phyloP scores from a whole-genome alignment of 345 rosid genomes.

The Eucalyptus globulus region DNA sequence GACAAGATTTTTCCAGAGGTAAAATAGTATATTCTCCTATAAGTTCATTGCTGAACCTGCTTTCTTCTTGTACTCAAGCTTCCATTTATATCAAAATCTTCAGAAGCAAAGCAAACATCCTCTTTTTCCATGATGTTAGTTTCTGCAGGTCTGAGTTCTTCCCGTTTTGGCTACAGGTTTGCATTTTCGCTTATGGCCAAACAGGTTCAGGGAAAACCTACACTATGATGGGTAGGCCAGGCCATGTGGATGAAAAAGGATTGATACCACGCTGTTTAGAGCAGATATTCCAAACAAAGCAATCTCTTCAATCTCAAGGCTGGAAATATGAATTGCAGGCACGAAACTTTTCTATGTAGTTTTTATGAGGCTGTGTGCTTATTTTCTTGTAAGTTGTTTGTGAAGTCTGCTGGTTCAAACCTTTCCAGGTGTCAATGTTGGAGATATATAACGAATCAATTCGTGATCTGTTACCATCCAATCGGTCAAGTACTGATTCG shows the following conservation, averaged over 20 bases:
- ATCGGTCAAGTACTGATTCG: conserved; percentile 27
- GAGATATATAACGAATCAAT: conserved; percentile 95
- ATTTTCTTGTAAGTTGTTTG: not conserved
- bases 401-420: not conserved
- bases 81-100: not conserved
- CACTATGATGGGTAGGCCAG: conserved; percentile 98
- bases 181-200: conserved; percentile 98
- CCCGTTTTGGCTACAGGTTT: conserved; percentile 32
- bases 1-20: not conserved
- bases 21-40: not conserved
- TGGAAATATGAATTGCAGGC: conserved; percentile 99
- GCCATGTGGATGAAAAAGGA: conserved; percentile 56
- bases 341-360: not conserved
- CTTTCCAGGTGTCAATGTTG: conserved; percentile 82
- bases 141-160: not conserved
- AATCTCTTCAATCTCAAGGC: conserved; percentile 76
- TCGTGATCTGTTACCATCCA: conserved; percentile 65
- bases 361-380: not conserved
- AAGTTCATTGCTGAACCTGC: not conserved
- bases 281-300: conserved; percentile 87
- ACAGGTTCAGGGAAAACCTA: conserved; percentile 97
- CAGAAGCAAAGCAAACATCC: not conserved
- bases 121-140: not conserved
- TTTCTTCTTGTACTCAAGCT: not conserved
- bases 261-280: conserved; percentile 84